Evolutionary conservation across 257 asterid genomes (phyloP).

Genomic region (Anisodus acutangulus): DNA sequence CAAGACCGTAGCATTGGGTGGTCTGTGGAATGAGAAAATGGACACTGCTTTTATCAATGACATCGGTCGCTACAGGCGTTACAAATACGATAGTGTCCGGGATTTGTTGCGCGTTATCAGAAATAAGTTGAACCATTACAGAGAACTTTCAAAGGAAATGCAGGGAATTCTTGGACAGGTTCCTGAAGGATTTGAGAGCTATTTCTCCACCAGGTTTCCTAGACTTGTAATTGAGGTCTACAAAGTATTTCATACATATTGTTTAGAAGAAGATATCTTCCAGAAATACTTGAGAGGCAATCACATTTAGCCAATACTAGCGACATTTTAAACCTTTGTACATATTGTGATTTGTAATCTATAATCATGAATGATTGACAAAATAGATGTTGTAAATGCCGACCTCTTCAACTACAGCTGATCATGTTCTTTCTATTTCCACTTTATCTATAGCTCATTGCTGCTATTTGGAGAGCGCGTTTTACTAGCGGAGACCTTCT

Average conservation of each 20-base stretch:
- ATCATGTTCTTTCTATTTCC: slow-evolving; percentile 15
- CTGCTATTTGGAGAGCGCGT: neutral
- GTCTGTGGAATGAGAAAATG: slow-evolving; percentile 88
- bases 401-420: neutral
- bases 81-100: slow-evolving; percentile 77
- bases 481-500: neutral
- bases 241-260: slow-evolving; percentile 48
- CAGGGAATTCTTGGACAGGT: slow-evolving; percentile 66
- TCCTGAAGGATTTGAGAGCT: slow-evolving; percentile 79
- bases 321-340: neutral
- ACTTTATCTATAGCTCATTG: neutral
- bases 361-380: neutral
- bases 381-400: neutral
- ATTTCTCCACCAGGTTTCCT: slow-evolving; percentile 77
- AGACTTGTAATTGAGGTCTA: slow-evolving; percentile 72
- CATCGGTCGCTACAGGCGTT: slow-evolving; percentile 78
- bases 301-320: slow-evolving; percentile 38
- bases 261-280: slow-evolving; percentile 69
- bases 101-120: slow-evolving; percentile 53
- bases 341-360: neutral
- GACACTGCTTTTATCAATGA: slow-evolving; percentile 64
- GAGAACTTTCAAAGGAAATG: slow-evolving; percentile 76
- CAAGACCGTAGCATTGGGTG: slow-evolving; percentile 61
- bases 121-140: slow-evolving; percentile 80
- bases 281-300: slow-evolving; percentile 54